Evolutionary conservation across 352 stramenopile genomes (phyloP).

Genomic region (Phytophthora hibernalis): DNA sequence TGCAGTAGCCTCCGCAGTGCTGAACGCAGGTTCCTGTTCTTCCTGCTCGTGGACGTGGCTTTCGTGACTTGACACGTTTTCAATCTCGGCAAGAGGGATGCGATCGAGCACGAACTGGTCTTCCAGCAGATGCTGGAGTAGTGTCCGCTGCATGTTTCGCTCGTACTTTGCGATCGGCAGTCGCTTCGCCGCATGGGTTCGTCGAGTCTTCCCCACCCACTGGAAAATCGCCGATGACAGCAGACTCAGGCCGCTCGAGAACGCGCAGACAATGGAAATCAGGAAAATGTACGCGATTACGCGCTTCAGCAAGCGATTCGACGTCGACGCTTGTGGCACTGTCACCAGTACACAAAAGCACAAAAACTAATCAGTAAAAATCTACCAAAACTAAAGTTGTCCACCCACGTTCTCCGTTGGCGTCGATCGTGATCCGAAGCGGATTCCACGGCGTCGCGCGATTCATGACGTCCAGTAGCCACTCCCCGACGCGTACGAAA

Average conservation of each 20-base stretch:
- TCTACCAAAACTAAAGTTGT: neutral
- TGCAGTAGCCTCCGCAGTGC: neutral
- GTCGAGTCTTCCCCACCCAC: conserved; percentile 64
- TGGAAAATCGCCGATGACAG: conserved; percentile 72
- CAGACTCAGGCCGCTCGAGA: conserved; percentile 79
- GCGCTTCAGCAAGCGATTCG: conserved; percentile 70
- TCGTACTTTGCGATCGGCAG: conserved; percentile 67
- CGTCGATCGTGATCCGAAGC: conserved; percentile 63
- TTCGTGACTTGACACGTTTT: conserved; percentile 23
- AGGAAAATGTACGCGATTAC: conserved; percentile 80
- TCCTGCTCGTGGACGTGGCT: neutral
- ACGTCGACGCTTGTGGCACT: conserved; percentile 66
- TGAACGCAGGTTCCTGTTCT: conserved; percentile 9
- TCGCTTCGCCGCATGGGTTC: conserved; percentile 59
- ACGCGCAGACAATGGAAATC: conserved; percentile 79
- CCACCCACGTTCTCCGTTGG: conserved; percentile 65
- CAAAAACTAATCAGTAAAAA: neutral
- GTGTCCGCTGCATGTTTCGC: conserved; percentile 50
- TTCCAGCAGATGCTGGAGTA: conserved; percentile 56
- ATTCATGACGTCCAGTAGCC: conserved; percentile 50
- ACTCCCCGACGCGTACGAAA: conserved; percentile 70
- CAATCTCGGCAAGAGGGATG: conserved; percentile 49
- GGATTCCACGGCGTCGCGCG: conserved; percentile 60
- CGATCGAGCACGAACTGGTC: conserved; percentile 58
- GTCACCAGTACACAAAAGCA: conserved; percentile 6